Evolutionary conservation across 1,284 basidiomycete genomes (phyloP).

Genomic region (Ganoderma sp.): DNA sequence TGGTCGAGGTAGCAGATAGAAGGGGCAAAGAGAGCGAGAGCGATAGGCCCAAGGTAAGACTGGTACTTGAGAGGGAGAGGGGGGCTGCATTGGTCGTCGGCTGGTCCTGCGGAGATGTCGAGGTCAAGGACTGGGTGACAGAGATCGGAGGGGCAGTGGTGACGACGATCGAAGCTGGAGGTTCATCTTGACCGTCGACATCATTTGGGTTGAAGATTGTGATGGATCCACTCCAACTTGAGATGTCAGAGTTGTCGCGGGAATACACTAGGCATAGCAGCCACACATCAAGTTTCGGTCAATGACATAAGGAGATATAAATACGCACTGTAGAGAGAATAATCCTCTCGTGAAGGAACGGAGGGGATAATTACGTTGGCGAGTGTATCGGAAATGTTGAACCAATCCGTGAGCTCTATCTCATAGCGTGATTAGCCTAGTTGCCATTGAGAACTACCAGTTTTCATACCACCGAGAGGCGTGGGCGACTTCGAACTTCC

Average conservation of each 20-base stretch:
- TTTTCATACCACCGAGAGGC: conserved; percentile 19
- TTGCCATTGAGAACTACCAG: background rate
- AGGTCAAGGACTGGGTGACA: conserved; percentile 22
- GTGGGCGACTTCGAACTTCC: conserved; percentile 17
- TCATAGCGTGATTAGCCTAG: background rate
- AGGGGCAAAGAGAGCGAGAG: background rate
- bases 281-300: background rate
- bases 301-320: background rate
- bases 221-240: conserved; percentile 26
- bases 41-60: conserved; percentile 1
- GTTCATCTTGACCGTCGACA: conserved; percentile 21
- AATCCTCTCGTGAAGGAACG: conserved; percentile 28
- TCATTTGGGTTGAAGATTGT: conserved; percentile 32
- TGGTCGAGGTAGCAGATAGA: background rate
- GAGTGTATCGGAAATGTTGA: conserved; percentile 26
- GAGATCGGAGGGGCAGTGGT: conserved; percentile 29
- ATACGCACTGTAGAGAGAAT: conserved; percentile 25
- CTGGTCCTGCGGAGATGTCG: conserved; percentile 16
- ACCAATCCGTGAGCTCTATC: conserved; percentile 28
- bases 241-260: conserved; percentile 22
- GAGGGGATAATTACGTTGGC: conserved; percentile 28
- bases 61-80: background rate
- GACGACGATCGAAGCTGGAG: conserved; percentile 20
- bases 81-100: background rate
- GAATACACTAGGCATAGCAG: conserved; percentile 2